Evolutionary conservation across 768 basidiomycete genomes (phyloP).

Genomic region (Suillus cothurnatus): DNA sequence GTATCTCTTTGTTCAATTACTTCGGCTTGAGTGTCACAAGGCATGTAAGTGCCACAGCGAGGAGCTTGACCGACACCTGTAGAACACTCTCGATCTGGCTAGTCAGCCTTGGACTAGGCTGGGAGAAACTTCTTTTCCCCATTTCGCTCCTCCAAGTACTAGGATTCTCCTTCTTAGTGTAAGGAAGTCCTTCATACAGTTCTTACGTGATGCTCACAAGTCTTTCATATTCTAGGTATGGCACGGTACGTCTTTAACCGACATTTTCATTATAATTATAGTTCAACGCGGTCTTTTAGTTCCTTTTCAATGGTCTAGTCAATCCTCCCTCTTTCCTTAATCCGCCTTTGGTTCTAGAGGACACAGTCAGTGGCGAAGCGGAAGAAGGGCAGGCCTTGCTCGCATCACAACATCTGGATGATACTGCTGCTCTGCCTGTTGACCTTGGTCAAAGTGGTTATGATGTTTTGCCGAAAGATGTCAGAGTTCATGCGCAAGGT

Average conservation of each 20-base stretch:
- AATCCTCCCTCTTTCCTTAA: slow-evolving; percentile 60
- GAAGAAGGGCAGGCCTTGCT: slow-evolving; percentile 62
- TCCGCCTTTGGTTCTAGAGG: slow-evolving; percentile 38
- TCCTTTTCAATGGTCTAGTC: slow-evolving; percentile 90
- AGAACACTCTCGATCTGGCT: slow-evolving; percentile 97
- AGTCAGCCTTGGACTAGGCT: slow-evolving; percentile 84
- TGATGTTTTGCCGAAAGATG: slow-evolving; percentile 70
- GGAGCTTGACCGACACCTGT: slow-evolving; percentile 92
- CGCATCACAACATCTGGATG: slow-evolving; percentile 53
- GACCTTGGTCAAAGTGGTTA: slow-evolving; percentile 83
- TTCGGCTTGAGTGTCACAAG: slow-evolving; percentile 92
- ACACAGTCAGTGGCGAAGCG: slow-evolving; percentile 42
- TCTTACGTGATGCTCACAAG: slow-evolving; percentile 10
- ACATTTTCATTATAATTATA: slow-evolving; percentile 3
- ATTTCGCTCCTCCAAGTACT: slow-evolving; percentile 79
- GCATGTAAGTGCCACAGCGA: slow-evolving; percentile 90
- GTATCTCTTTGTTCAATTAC: slow-evolving; percentile 84
- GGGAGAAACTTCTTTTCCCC: slow-evolving; percentile 86
- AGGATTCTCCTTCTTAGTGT: slow-evolving; percentile 91
- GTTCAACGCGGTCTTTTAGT: slow-evolving; percentile 41
- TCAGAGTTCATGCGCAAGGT: slow-evolving; percentile 26
- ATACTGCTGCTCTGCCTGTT: slow-evolving; percentile 80
- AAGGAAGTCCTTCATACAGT: slow-evolving; percentile 40
- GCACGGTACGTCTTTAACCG: slow-evolving; percentile 59
- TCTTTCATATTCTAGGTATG: slow-evolving; percentile 56